phyloP scores from a whole-genome alignment of 2,329 filamentous ascomycete genomes.

The Pyrenophora tritici-repentis region DNA sequence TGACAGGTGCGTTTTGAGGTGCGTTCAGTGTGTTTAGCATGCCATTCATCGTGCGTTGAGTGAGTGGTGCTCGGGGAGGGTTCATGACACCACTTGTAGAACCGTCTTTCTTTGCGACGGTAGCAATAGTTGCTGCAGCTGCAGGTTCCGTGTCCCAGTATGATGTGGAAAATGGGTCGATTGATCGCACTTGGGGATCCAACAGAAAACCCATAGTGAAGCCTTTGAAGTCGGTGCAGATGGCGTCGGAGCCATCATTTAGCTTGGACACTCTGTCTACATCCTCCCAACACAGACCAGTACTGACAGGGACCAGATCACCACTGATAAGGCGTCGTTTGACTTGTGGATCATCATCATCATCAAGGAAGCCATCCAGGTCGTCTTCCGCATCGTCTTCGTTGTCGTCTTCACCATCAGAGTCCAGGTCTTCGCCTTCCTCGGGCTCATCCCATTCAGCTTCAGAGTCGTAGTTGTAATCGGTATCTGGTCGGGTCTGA shows the following conservation, averaged over 20 bases:
- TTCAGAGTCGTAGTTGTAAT: conserved; percentile 87
- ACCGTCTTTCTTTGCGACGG: conserved; percentile 21
- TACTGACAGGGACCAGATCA: conserved; percentile 75
- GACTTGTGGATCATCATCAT: conserved; percentile 68
- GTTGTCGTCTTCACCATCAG: conserved; percentile 68
- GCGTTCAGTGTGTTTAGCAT: conserved; percentile 40
- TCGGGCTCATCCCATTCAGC: conserved; percentile 81
- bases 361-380: conserved; percentile 88
- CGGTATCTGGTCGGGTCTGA: conserved; percentile 64
- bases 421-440: conserved; percentile 69
- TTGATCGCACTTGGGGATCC: conserved; percentile 60
- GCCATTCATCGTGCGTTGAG: conserved; percentile 45
- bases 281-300: conserved; percentile 84
- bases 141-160: conserved; percentile 69
- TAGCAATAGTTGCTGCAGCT: conserved; percentile 9
- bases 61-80: conserved; percentile 50
- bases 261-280: conserved; percentile 47
- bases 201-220: conserved; percentile 76
- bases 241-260: conserved; percentile 53
- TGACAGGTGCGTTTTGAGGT: conserved; percentile 18
- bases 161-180: conserved; percentile 81
- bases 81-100: conserved; percentile 41
- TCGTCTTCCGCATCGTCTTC: conserved; percentile 80
- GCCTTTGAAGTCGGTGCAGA: conserved; percentile 57
- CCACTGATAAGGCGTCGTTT: conserved; percentile 65